Conservation (phyloP, 2,329 filamentous ascomycete genomes). For the Huntiella omanensis region DNA sequence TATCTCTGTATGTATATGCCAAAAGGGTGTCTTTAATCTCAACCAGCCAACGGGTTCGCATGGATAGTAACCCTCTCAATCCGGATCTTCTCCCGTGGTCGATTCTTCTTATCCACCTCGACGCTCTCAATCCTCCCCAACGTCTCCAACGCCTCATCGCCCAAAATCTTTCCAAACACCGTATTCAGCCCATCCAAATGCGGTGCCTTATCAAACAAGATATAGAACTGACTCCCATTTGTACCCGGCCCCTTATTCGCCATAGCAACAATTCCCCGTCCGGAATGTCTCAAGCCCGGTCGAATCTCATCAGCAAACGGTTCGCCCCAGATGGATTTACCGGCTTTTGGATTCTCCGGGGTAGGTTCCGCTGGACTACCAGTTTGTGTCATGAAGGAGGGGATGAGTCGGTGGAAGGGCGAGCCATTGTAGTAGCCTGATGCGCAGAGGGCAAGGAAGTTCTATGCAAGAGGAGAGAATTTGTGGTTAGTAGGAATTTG, state of each 20-base stretch:
- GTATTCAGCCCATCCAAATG: constrained; percentile 75
- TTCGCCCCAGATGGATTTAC: constrained; percentile 53
- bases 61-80: constrained; percentile 58
- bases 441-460: constrained; percentile 74
- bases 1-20: neutral
- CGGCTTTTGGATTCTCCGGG: constrained; percentile 45
- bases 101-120: constrained; percentile 59
- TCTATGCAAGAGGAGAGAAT: constrained; percentile 26
- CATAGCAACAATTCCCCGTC: constrained; percentile 56
- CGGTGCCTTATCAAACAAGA: constrained; percentile 57
- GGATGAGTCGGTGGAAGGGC: constrained; percentile 64
- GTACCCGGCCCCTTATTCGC: constrained; percentile 58
- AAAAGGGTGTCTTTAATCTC: constrained; percentile 8
- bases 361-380: constrained; percentile 41
- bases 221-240: constrained; percentile 67
- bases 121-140: constrained; percentile 53
- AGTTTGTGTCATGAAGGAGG: constrained; percentile 63
- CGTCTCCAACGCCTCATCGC: constrained; percentile 43
- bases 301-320: constrained; percentile 68
- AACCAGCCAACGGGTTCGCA: constrained; percentile 57
- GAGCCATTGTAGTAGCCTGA: constrained; percentile 58
- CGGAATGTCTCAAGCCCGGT: constrained; percentile 47
- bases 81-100: constrained; percentile 45
- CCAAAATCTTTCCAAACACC: constrained; percentile 58
- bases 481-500: neutral